A percentile compares a stretch with the other conserved stretches of the same genome.
phyloP scores from a whole-genome alignment of 768 basidiomycete genomes.

The Boletus edulis region DNA sequence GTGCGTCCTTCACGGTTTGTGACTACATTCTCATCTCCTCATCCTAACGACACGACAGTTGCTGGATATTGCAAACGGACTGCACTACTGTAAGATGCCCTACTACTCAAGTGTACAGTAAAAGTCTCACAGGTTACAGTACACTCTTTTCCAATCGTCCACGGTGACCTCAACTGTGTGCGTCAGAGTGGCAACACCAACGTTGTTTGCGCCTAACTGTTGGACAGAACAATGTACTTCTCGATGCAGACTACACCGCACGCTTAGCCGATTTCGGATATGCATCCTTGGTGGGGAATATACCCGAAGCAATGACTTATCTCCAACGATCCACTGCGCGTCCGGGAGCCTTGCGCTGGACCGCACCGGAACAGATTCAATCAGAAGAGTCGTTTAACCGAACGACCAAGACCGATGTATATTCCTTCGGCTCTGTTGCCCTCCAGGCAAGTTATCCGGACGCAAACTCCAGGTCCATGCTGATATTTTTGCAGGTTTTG shows the following conservation, averaged over 20 bases:
- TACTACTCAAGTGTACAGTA: background rate
- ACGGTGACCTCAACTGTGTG: constrained; percentile 21
- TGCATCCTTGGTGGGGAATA: constrained; percentile 23
- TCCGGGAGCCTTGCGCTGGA: constrained; percentile 40
- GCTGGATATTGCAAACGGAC: constrained; percentile 10
- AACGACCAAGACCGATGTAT: constrained; percentile 11
- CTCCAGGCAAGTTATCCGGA: constrained; percentile 18
- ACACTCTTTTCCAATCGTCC: constrained; percentile 15
- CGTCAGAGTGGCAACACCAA: background rate
- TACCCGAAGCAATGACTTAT: constrained; percentile 2
- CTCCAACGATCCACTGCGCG: constrained; percentile 27
- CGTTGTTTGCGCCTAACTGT: background rate
- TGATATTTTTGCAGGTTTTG: too few relatives aligned
- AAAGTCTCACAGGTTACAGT: constrained; percentile 3
- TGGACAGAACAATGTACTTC: constrained; percentile 20
- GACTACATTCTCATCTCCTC: constrained; percentile 14
- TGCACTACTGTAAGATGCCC: constrained; percentile 9
- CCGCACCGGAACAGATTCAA: constrained; percentile 35
- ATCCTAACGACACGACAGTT: constrained; percentile 14
- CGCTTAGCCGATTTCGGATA: constrained; percentile 45
- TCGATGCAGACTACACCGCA: constrained; percentile 27
- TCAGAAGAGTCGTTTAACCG: constrained; percentile 1
- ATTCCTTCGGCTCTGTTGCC: constrained; percentile 31
- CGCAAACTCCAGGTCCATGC: constrained; percentile 6
- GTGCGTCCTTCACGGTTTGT: constrained; percentile 9